These are phyloP conservation scores for Emmonsia crescens DNA, from an alignment of 2,329 filamentous ascomycete species.

Conservation along the genomic window DNA sequence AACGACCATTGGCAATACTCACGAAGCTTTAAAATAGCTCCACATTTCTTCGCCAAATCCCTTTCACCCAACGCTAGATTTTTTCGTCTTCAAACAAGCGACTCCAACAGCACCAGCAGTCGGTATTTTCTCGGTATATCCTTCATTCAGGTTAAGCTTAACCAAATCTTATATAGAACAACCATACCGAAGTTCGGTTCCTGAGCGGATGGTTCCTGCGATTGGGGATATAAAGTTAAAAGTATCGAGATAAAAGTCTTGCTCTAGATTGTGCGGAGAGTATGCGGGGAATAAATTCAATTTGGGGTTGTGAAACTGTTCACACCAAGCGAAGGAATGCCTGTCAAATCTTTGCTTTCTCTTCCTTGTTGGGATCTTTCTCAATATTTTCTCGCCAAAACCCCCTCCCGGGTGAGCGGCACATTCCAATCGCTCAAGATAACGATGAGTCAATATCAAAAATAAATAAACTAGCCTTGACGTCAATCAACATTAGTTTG, in stretches of 20 bases:
- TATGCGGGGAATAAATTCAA: background rate
- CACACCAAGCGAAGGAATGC: background rate
- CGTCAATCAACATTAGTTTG: background rate
- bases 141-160: background rate
- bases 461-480: background rate
- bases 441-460: background rate
- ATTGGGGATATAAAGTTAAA: background rate
- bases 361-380: background rate
- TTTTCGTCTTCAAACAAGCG: background rate
- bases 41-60: background rate
- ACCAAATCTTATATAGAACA: background rate
- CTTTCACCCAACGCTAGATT: too few species aligned
- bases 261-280: background rate
- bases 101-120: too few species aligned
- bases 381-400: background rate
- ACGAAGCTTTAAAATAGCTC: background rate
- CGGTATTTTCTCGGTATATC: background rate
- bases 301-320: background rate
- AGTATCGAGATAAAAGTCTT: background rate
- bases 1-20: too few species aligned
- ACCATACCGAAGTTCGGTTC: background rate
- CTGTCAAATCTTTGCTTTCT: too few species aligned
- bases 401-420: background rate
- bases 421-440: background rate
- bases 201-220: background rate